These are phyloP conservation scores for Aspergillus sp. DNA, from an alignment of 2,329 filamentous ascomycete species.

Conservation along the genomic window DNA sequence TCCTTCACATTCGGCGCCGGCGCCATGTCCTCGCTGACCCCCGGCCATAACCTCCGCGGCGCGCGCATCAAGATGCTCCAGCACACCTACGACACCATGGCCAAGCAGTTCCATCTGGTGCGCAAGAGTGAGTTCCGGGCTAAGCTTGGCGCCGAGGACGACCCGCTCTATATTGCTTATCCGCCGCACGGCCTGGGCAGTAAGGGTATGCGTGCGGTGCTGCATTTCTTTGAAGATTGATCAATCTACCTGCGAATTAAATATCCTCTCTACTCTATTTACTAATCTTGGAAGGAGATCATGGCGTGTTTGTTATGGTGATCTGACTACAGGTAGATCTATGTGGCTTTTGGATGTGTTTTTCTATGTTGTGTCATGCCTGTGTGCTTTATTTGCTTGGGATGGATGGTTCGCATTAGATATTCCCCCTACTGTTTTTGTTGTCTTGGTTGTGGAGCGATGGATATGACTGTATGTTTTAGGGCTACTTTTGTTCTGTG, in stretches of 20 bases:
- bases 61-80: slow-evolving; percentile 78
- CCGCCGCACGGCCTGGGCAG: slow-evolving; percentile 82
- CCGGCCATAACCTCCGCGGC: slow-evolving; percentile 79
- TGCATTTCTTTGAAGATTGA: slow-evolving; percentile 80
- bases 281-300: no score
- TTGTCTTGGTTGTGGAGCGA: neutral
- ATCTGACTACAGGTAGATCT: no score
- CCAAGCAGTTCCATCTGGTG: slow-evolving; percentile 77
- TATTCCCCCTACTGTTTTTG: slow-evolving; percentile 1
- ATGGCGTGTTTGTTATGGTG: no score
- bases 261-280: no score
- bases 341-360: no score
- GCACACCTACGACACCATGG: slow-evolving; percentile 78
- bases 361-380: neutral
- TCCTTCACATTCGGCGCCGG: slow-evolving; percentile 86
- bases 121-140: slow-evolving; percentile 87
- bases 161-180: slow-evolving; percentile 87
- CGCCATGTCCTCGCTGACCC: slow-evolving; percentile 70
- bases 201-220: slow-evolving; percentile 77
- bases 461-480: neutral
- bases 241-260: neutral
- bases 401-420: neutral
- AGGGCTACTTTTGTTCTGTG: neutral
- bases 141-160: slow-evolving; percentile 83
- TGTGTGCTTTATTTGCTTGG: neutral